Evolutionary conservation across 305 asterid species (phyloP), one percentile per base, ranked within the genome.

Genomic region (Plantago rigida): DNA sequence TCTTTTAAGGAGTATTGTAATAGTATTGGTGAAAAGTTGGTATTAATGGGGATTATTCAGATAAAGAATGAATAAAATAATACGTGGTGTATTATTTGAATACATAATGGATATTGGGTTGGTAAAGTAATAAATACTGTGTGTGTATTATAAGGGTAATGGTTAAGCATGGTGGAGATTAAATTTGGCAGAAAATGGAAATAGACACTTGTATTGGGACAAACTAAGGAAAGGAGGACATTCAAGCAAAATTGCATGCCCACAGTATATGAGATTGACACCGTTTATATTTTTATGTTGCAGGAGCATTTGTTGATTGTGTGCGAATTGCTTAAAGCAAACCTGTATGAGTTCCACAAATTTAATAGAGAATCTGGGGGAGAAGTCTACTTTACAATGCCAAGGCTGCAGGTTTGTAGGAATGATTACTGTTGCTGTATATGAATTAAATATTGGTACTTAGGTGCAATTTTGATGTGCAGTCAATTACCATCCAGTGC

Each of bases 321-420:
- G 39, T 91, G 97, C 56, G 97, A 91, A 75, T 81, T 91, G 75
- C 94, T 91, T 60, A 91, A 91, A 80, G 97, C 97, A 69, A 91
- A 91, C 81, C 81, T 91, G 17, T 91, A 91, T 6, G 98, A 91
- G 75, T 91, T 91, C 73, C 98, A 91, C 59, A 91, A 91, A 71
- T 91, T 91, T 66, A 91, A 91, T 78, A 77, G 96, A 78, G 99
- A 92, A 82, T 86, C 99, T 60, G 99, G 99, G 56, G 98, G 99
- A 56, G 99, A 92, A 75, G 99, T 88, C 64, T 92, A 92, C 82
- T 92, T 92, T 74, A 88, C 99, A 13, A 92, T 92, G 97, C 99
- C 99, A 70, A 86, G 99, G 69, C 81, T 92, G 65, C 97, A 92
- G 95, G 99, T 92, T 73, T 67, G 80, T 71, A 44, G 53, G 63